Percentiles rank a stretch among this genome's conserved stretches.
These are phyloP conservation scores for Thielaviopsis euricoi DNA, from an alignment of 2,329 filamentous ascomycete species.

Conservation along the genomic window DNA sequence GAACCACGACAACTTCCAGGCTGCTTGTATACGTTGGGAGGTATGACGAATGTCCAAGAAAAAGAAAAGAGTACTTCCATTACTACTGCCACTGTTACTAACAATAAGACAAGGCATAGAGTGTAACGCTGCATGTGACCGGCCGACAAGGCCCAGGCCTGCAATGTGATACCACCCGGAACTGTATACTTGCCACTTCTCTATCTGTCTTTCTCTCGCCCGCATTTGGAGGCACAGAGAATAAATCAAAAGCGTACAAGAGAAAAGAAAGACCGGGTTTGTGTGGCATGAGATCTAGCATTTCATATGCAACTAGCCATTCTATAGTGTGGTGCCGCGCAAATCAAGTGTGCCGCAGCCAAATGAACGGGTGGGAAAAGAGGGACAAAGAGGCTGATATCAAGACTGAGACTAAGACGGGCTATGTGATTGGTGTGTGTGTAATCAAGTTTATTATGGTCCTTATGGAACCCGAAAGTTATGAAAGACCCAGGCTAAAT, in stretches of 20 bases:
- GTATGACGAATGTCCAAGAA: too few relatives aligned
- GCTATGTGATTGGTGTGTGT: too few relatives aligned
- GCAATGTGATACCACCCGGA: background rate
- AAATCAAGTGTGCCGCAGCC: background rate
- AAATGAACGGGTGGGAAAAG: background rate
- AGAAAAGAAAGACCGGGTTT: background rate
- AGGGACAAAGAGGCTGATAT: background rate
- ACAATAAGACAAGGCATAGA: background rate
- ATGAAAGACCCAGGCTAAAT: too few relatives aligned
- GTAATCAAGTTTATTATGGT: too few relatives aligned
- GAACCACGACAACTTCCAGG: background rate
- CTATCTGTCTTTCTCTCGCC: too few relatives aligned
- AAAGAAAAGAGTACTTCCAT: too few relatives aligned
- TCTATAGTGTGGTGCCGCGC: background rate
- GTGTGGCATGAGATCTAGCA: background rate
- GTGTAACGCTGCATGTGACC: background rate
- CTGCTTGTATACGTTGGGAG: too few relatives aligned
- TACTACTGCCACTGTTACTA: too few relatives aligned
- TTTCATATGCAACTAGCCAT: background rate
- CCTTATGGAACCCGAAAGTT: too few relatives aligned
- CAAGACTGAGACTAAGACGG: background rate
- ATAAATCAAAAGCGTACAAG: background rate
- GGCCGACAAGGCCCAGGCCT: background rate
- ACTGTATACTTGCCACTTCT: background rate
- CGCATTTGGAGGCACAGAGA: too few relatives aligned